phyloP scores from a whole-genome alignment of 2,329 filamentous ascomycete genomes.

The Dactylellina leptospora region DNA sequence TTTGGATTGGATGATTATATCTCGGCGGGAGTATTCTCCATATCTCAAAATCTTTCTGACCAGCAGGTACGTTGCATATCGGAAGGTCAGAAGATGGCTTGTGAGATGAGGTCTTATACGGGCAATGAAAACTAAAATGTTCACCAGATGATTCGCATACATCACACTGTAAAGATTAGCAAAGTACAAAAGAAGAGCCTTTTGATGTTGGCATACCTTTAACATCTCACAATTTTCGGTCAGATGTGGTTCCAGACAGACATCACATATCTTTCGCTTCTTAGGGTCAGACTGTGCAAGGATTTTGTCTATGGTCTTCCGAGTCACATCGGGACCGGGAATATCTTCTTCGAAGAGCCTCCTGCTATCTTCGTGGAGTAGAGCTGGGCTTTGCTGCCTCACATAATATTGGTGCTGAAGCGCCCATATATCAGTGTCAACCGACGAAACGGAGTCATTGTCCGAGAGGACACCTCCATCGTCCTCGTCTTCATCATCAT shows the following conservation, averaged over 20 bases:
- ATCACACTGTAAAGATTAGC: conserved; percentile 42
- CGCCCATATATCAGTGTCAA: conserved; percentile 38
- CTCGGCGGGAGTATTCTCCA: conserved; percentile 40
- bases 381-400: conserved; percentile 26
- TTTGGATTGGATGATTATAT: conserved; percentile 4
- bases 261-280: conserved; percentile 50
- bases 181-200: background rate
- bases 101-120: conserved; percentile 41
- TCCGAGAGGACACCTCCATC: conserved; percentile 39
- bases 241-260: conserved; percentile 43
- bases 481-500: conserved; percentile 32
- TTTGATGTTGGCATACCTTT: conserved; percentile 15
- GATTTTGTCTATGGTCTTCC: conserved; percentile 17
- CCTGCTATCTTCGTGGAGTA: conserved; percentile 28
- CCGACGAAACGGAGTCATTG: conserved; percentile 24
- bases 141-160: conserved; percentile 37
- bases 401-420: conserved; percentile 42
- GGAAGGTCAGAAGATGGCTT: conserved; percentile 38
- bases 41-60: conserved; percentile 46
- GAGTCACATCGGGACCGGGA: conserved; percentile 6
- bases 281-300: conserved; percentile 23
- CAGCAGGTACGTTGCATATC: conserved; percentile 47
- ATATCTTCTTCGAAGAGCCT: conserved; percentile 22
- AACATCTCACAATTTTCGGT: conserved; percentile 47
- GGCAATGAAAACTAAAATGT: conserved; percentile 52